Evolutionary conservation across 2,329 filamentous ascomycete species (phyloP).

Genomic region (Didymella lethalis): DNA sequence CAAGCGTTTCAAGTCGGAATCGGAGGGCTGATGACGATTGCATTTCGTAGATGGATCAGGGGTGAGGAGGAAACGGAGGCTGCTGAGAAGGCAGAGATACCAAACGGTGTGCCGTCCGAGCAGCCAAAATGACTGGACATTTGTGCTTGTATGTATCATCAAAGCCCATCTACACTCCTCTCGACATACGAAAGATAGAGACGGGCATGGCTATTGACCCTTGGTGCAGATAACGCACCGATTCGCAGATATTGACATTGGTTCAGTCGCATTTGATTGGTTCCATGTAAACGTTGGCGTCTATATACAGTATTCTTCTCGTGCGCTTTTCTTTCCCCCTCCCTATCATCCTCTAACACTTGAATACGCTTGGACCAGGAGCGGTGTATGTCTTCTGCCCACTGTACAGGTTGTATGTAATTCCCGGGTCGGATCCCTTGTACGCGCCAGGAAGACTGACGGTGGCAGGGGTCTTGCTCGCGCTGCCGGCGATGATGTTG

Average conservation of each 20-base stretch:
- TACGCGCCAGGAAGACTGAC: conserved; percentile 48
- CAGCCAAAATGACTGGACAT: neutral
- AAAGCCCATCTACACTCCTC: neutral
- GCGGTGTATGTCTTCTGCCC: conserved; percentile 54
- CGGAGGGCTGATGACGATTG: conserved; percentile 53
- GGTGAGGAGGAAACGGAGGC: conserved; percentile 62
- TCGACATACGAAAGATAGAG: neutral
- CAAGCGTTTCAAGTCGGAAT: conserved; percentile 56
- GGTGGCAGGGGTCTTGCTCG: conserved; percentile 31
- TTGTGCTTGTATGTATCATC: neutral
- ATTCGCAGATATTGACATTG: neutral
- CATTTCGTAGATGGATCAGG: conserved; percentile 56
- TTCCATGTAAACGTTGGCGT: neutral
- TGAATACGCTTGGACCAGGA: conserved; percentile 60
- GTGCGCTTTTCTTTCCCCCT: neutral
- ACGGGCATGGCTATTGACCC: no score
- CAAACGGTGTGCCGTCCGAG: neutral
- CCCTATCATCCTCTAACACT: conserved; percentile 49
- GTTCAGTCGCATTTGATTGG: neutral
- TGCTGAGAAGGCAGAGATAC: conserved; percentile 27
- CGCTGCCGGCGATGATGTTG: conserved; percentile 42
- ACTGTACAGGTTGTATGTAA: conserved; percentile 44
- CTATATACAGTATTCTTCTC: neutral
- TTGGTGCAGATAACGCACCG: neutral
- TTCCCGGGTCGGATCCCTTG: conserved; percentile 41